Evolutionary conservation across 495 filamentous ascomycete genomes (phyloP).

Genomic region (Cudoniella acicularis): DNA sequence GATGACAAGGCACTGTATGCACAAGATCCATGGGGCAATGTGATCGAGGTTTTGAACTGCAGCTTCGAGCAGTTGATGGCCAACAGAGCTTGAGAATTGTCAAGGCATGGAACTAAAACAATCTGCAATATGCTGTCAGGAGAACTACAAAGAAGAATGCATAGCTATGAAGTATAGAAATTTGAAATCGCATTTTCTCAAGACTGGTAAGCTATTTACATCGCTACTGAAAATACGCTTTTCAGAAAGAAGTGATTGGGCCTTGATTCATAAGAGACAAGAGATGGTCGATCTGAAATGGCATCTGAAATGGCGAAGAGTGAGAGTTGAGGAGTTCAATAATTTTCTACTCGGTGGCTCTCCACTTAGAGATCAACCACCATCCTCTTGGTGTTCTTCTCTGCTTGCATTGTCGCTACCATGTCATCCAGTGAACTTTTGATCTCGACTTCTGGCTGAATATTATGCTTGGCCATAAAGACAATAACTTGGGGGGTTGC

Average conservation of each 20-base stretch:
- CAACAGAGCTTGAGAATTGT: background rate
- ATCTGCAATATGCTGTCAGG: background rate
- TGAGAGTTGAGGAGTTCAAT: no score
- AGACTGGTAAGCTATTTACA: no score
- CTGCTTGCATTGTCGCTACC: slow-evolving; percentile 26
- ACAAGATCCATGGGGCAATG: background rate
- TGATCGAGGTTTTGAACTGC: background rate
- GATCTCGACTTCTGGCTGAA: slow-evolving; percentile 32
- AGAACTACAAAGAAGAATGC: no score
- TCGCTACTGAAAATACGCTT: no score
- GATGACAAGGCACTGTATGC: background rate
- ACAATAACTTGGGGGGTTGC: slow-evolving; percentile 34
- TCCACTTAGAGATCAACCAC: background rate
- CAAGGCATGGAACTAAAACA: background rate
- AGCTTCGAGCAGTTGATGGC: background rate
- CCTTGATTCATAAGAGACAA: no score
- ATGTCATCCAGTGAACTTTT: slow-evolving; percentile 31
- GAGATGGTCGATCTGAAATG: no score
- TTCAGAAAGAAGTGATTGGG: no score
- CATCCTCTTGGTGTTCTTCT: background rate
- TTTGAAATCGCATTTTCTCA: no score
- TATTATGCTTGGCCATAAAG: slow-evolving; percentile 36
- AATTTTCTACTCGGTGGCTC: no score
- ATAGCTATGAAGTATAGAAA: no score
- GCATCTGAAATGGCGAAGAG: no score